Percentiles rank a stretch among this genome's conserved stretches.
These are phyloP conservation scores for Coemansia sp. DNA, from an alignment of 192 early-diverging fungal genomes.

Conservation along the genomic window DNA sequence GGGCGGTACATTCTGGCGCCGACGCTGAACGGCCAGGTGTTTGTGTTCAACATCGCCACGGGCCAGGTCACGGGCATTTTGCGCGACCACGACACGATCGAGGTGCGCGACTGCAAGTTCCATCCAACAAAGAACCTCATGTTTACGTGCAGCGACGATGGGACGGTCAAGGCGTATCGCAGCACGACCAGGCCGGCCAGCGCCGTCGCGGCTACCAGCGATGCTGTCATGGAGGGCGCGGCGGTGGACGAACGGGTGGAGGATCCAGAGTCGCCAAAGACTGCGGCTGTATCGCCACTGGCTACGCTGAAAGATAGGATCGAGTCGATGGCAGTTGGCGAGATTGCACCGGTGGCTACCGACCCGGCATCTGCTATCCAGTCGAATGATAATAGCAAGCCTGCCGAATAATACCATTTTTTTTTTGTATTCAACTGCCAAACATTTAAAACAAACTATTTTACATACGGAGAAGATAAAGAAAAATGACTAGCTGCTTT, in stretches of 20 bases:
- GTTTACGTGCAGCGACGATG: slow-evolving; percentile 85
- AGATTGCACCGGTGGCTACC: background rate
- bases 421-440: background rate
- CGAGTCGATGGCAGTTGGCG: slow-evolving; percentile 41
- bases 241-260: background rate
- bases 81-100: slow-evolving; percentile 86
- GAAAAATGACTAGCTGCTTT: slow-evolving; percentile 12
- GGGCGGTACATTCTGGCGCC: slow-evolving; percentile 88
- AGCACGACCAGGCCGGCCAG: slow-evolving; percentile 9
- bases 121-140: slow-evolving; percentile 77
- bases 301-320: slow-evolving; percentile 34
- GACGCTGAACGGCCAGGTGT: slow-evolving; percentile 84
- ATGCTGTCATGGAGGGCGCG: background rate
- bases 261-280: slow-evolving; percentile 20
- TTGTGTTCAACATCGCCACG: slow-evolving; percentile 75
- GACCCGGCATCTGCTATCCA: background rate
- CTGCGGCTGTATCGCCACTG: slow-evolving; percentile 37
- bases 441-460: background rate
- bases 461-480: background rate
- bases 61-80: slow-evolving; percentile 76
- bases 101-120: slow-evolving; percentile 91
- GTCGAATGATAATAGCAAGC: background rate
- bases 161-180: slow-evolving; percentile 61
- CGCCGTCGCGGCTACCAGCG: background rate
- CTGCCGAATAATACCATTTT: background rate